Percentiles rank a stretch among this genome's conserved stretches.
phyloP scores from a whole-genome alignment of 2,329 filamentous ascomycete genomes.

The Apiospora koreana region DNA sequence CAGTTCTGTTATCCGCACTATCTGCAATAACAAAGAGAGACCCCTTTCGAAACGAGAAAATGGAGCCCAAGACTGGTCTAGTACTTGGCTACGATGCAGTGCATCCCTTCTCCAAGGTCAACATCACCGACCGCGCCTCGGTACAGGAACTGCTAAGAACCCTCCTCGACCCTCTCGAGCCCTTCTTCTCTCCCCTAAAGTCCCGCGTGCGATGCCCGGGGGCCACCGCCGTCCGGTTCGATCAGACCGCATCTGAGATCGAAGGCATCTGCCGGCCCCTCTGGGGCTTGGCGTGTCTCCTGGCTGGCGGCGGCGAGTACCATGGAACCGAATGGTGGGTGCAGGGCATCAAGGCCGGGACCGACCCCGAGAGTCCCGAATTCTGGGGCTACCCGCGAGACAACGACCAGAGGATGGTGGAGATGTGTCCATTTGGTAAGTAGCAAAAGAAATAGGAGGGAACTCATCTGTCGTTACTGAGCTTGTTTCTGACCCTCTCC shows the following conservation, averaged over 20 bases:
- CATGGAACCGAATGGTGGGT: constrained; percentile 66
- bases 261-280: constrained; percentile 76
- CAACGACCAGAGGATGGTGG: constrained; percentile 81
- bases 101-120: constrained; percentile 58
- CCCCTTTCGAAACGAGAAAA: constrained; percentile 12
- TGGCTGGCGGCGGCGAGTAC: constrained; percentile 69
- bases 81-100: constrained; percentile 52
- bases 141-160: constrained; percentile 63
- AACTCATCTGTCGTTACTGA: background rate
- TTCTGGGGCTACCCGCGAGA: constrained; percentile 79
- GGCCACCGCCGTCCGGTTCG: constrained; percentile 73
- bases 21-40: background rate
- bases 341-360: constrained; percentile 69
- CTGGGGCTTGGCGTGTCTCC: constrained; percentile 71
- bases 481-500: background rate
- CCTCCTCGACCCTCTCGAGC: constrained; percentile 69
- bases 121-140: constrained; percentile 51
- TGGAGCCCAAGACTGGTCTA: constrained; percentile 34
- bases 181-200: constrained; percentile 69
- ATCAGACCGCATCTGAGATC: constrained; percentile 74
- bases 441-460: background rate
- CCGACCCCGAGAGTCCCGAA: constrained; percentile 67
- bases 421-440: constrained; percentile 73
- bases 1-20: background rate
- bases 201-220: constrained; percentile 68